Evolutionary conservation across 2,329 filamentous ascomycete species (phyloP).

Genomic region (Cordyceps javanica): DNA sequence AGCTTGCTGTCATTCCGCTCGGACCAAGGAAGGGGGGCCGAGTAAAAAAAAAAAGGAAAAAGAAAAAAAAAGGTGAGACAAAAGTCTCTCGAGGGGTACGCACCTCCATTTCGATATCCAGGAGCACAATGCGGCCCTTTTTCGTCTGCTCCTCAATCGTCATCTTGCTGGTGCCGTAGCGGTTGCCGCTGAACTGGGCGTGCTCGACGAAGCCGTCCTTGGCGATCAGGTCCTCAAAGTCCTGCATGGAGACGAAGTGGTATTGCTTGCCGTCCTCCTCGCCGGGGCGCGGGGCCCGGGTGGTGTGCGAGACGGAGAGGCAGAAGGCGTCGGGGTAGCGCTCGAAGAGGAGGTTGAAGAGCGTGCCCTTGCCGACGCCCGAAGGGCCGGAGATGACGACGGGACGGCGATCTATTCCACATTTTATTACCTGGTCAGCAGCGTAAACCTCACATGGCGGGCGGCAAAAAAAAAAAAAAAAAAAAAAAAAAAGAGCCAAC

Average conservation of each 20-base stretch:
- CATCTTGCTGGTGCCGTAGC: conserved; percentile 77
- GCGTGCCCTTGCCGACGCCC: conserved; percentile 75
- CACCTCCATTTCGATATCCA: conserved; percentile 97
- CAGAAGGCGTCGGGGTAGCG: conserved; percentile 44
- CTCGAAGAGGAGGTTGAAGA: conserved; percentile 65
- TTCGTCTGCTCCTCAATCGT: conserved; percentile 71
- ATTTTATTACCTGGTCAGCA: background rate
- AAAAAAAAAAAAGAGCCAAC: background rate
- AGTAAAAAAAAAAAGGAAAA: no score
- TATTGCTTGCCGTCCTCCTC: conserved; percentile 77
- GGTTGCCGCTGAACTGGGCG: conserved; percentile 78
- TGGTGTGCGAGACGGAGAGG: conserved; percentile 68
- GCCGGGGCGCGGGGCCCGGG: conserved; percentile 65
- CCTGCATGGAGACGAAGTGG: conserved; percentile 63
- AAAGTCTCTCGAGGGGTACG: conserved; percentile 15
- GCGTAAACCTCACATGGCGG: background rate
- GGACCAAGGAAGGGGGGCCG: no score
- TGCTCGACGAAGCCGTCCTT: conserved; percentile 75
- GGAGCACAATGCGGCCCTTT: conserved; percentile 67
- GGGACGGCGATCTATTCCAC: conserved; percentile 45
- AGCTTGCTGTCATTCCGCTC: background rate
- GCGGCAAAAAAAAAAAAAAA: background rate
- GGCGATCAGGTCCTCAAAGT: conserved; percentile 63
- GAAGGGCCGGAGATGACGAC: conserved; percentile 76
- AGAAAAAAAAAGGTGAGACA: background rate